A percentile compares a stretch with the other conserved stretches of the same genome.
phyloP scores from a whole-genome alignment of 371 early-diverging fungal genomes.

The Apophysomyces trapeziformis region DNA sequence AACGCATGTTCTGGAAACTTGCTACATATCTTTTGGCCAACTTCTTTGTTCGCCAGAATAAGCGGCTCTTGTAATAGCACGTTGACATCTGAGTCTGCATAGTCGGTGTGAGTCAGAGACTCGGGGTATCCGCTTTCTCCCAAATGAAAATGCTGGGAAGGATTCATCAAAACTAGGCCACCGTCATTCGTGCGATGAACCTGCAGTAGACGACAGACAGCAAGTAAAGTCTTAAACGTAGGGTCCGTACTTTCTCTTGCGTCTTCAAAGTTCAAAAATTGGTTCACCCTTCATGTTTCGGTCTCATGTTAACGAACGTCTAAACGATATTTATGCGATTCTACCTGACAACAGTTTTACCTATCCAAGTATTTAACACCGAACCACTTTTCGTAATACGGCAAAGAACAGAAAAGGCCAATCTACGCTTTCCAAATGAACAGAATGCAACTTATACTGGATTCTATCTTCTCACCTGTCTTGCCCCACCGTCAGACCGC shows the following conservation, averaged over 20 bases:
- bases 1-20: conserved; percentile 42
- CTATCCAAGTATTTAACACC: conserved; percentile 54
- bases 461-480: conserved; percentile 51
- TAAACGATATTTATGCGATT: conserved; percentile 19
- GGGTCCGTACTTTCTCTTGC: neutral
- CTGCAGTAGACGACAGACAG: conserved; percentile 24
- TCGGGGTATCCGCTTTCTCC: conserved; percentile 36
- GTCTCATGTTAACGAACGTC: neutral
- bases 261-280: conserved; percentile 25
- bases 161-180: conserved; percentile 17
- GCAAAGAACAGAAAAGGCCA: conserved; percentile 63
- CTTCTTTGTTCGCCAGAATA: conserved; percentile 38
- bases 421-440: conserved; percentile 6
- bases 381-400: conserved; percentile 60
- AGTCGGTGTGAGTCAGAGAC: conserved; percentile 11
- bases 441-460: conserved; percentile 34
- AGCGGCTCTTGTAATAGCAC: conserved; percentile 30
- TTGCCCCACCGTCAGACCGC: conserved; percentile 72
- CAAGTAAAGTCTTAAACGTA: conserved; percentile 12
- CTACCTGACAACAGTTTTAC: conserved; percentile 75
- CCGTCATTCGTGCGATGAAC: conserved; percentile 18
- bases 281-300: conserved; percentile 39
- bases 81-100: conserved; percentile 16
- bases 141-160: conserved; percentile 23
- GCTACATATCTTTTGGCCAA: conserved; percentile 39